Evolutionary conservation across 805 yeast genomes (phyloP).

Genomic region (Ogataea neopini): DNA sequence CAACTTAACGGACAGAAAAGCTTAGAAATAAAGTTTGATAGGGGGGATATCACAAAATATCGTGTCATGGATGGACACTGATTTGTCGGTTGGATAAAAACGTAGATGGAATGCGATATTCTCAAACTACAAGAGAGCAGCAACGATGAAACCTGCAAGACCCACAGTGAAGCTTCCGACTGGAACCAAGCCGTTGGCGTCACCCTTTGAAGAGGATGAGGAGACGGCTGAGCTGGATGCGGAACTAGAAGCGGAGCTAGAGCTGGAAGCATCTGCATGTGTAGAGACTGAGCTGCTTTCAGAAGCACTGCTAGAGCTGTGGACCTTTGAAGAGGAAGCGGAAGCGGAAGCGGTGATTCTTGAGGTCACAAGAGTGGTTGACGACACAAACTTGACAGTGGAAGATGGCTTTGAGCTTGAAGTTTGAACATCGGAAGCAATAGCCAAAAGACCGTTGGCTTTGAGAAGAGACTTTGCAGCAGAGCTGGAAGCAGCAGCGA

Average conservation of each 20-base stretch:
- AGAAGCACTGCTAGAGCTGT: slow-evolving; percentile 5
- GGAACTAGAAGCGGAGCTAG: slow-evolving; percentile 21
- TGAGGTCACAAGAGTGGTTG: slow-evolving; percentile 11
- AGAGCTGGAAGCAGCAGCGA: not conserved
- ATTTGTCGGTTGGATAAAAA: not conserved
- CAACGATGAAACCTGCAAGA: slow-evolving; percentile 38
- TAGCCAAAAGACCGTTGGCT: slow-evolving; percentile 20
- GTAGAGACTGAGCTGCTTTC: slow-evolving; percentile 6
- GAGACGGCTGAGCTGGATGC: slow-evolving; percentile 24
- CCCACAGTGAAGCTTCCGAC: slow-evolving; percentile 36
- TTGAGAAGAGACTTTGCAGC: slow-evolving; percentile 9
- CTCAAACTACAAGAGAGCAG: slow-evolving; percentile 36
- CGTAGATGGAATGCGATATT: slow-evolving; percentile 10
- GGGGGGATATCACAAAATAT: slow-evolving; percentile 3
- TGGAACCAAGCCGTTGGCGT: slow-evolving; percentile 33
- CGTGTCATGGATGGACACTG: slow-evolving; percentile 1
- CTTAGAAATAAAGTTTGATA: not conserved
- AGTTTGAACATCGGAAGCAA: slow-evolving; percentile 30
- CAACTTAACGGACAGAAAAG: not conserved
- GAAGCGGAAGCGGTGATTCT: slow-evolving; percentile 2
- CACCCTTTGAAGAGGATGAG: slow-evolving; percentile 35
- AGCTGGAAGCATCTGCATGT: slow-evolving; percentile 10
- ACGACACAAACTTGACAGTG: slow-evolving; percentile 38
- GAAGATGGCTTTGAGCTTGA: slow-evolving; percentile 35
- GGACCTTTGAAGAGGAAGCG: slow-evolving; percentile 1